Conservation (phyloP, 768 basidiomycete species). For the Tricholoma bakamatsutake region DNA sequence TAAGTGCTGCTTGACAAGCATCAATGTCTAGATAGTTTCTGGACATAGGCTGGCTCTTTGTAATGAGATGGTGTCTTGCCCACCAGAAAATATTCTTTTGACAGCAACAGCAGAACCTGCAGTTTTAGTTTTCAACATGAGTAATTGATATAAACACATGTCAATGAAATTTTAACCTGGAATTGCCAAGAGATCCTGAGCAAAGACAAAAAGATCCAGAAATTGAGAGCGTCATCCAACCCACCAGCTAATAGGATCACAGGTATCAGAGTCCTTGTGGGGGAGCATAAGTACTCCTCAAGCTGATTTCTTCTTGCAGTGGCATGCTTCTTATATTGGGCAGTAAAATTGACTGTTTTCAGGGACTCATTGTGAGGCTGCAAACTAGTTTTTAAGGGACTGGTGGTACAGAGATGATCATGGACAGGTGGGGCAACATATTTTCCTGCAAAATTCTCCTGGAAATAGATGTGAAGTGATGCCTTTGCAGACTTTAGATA, state of each 20-base stretch:
- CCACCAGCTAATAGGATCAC: not conserved
- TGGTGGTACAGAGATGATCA: not conserved
- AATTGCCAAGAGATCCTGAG: no score
- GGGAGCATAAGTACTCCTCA: not conserved
- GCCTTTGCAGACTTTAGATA: conserved; percentile 11
- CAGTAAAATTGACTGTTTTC: not conserved
- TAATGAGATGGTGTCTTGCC: conserved; percentile 3
- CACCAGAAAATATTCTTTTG: conserved; percentile 3
- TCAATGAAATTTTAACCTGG: no score
- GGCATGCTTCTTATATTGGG: not conserved
- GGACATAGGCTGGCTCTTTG: conserved; percentile 10
- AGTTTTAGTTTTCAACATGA: not conserved
- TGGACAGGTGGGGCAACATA: not conserved
- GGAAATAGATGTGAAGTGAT: not conserved
- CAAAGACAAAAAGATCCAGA: conserved; percentile 1
- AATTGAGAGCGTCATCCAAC: no score
- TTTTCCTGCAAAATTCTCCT: not conserved
- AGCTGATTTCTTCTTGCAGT: no score
- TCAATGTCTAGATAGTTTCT: conserved; percentile 5
- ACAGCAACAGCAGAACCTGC: conserved; percentile 12
- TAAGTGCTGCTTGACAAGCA: no score
- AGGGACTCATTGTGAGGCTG: not conserved
- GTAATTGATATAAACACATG: not conserved
- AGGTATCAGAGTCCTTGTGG: not conserved
- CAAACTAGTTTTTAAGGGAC: no score